Evolutionary conservation across 257 asterid species (phyloP).

Genomic region (Nicotiana attenuata): DNA sequence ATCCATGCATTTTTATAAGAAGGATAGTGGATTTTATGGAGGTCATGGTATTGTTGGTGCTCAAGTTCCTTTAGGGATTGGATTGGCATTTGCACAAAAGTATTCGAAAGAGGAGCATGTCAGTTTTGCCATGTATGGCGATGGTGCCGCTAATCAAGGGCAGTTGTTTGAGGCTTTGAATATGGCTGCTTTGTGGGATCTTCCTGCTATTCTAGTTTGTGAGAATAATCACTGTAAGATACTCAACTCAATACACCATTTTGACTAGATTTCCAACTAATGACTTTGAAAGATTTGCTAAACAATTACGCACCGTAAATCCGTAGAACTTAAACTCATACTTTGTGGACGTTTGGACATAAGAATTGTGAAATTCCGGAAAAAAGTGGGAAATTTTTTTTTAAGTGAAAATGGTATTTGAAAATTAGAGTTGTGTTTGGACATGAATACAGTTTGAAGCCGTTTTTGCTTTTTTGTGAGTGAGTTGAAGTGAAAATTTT

Average conservation of each 20-base stretch:
- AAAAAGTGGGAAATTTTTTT: no score
- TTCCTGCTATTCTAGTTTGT: conserved; percentile 93
- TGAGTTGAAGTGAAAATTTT: no score
- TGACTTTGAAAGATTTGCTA: no score
- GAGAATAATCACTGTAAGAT: conserved; percentile 95
- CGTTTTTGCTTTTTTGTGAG: no score
- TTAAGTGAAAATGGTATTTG: no score
- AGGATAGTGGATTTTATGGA: conserved; percentile 79
- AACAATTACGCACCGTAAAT: no score
- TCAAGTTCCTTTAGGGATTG: conserved; percentile 84
- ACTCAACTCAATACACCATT: no score
- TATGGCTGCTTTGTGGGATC: conserved; percentile 97
- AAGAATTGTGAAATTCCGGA: no score
- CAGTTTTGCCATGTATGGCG: conserved; percentile 85
- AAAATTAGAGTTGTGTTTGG: no score
- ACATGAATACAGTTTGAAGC: no score
- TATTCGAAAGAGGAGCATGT: conserved; percentile 76
- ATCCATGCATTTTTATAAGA: conserved; percentile 93
- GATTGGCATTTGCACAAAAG: conserved; percentile 96
- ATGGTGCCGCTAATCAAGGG: conserved; percentile 98
- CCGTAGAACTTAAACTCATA: not conserved
- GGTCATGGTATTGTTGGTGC: conserved; percentile 99
- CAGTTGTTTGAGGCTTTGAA: conserved; percentile 95
- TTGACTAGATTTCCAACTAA: no score
- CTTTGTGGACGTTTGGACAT: no score